These are phyloP conservation scores for Microcera coccophila DNA, from an alignment of 2,329 filamentous ascomycete species.

Conservation along the genomic window DNA sequence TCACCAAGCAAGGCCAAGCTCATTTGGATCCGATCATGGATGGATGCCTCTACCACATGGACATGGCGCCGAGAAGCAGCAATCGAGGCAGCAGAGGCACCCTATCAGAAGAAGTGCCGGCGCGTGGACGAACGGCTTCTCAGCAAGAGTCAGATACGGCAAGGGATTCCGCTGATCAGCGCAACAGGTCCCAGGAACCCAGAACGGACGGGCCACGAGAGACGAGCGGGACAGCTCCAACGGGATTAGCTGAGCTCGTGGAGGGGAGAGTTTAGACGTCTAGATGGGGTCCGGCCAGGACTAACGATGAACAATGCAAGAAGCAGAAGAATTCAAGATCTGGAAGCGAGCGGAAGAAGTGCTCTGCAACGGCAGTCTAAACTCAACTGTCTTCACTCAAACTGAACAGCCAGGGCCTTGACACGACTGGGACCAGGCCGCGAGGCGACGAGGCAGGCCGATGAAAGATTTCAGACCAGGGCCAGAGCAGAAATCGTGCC, in stretches of 20 bases:
- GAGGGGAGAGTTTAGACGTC: neutral
- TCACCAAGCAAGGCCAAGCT: conserved; percentile 41
- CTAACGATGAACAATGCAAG: neutral
- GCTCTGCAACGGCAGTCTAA: neutral
- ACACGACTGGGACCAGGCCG: conserved; percentile 17
- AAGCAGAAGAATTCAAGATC: neutral
- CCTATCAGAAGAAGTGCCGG: neutral
- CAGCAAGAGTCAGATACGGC: too few relatives aligned
- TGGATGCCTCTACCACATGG: conserved; percentile 30
- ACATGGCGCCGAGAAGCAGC: conserved; percentile 11
- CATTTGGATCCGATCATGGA: conserved; percentile 42
- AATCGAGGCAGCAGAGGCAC: neutral
- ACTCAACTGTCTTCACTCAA: neutral
- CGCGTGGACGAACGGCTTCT: neutral
- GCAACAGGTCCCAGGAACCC: neutral
- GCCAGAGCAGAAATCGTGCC: conserved; percentile 19
- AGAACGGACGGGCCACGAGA: neutral
- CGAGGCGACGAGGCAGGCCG: conserved; percentile 8
- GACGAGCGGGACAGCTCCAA: neutral
- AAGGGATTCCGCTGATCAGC: neutral
- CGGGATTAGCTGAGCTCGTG: neutral
- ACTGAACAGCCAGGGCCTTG: neutral
- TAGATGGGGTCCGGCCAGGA: neutral
- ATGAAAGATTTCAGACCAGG: conserved; percentile 20
- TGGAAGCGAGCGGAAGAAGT: neutral